These are phyloP conservation scores for Entrophospora sp. DNA, from an alignment of 192 early-diverging fungal genomes.

Conservation along the genomic window DNA sequence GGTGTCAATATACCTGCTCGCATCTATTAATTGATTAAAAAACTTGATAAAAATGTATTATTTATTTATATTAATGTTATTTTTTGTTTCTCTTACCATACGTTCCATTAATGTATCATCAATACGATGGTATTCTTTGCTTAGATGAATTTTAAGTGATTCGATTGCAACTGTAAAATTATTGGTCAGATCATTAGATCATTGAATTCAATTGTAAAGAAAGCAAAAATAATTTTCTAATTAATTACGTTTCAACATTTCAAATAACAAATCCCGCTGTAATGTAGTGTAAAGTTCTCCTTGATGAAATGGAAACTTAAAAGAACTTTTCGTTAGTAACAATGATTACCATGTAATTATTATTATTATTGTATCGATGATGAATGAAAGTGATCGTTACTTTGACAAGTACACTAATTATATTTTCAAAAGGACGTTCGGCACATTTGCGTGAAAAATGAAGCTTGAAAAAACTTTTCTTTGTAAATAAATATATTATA, in stretches of 20 bases:
- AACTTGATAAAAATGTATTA: not conserved
- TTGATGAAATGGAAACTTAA: slow-evolving; percentile 66
- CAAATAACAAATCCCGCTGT: slow-evolving; percentile 69
- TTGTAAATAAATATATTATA: too few relatives aligned
- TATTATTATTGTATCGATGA: too few relatives aligned
- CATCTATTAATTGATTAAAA: slow-evolving; percentile 47
- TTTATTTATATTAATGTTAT: slow-evolving; percentile 47
- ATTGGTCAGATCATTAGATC: not conserved
- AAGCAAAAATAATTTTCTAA: not conserved
- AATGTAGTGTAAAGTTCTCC: slow-evolving; percentile 45
- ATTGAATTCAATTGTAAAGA: not conserved
- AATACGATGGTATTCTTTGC: slow-evolving; percentile 50
- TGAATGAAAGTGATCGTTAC: not conserved
- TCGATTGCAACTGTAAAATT: slow-evolving; percentile 46
- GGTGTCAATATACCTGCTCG: slow-evolving; percentile 59
- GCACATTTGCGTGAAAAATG: slow-evolving; percentile 69
- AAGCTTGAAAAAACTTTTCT: slow-evolving; percentile 37
- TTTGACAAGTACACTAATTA: slow-evolving; percentile 25
- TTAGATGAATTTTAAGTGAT: slow-evolving; percentile 48
- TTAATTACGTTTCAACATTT: slow-evolving; percentile 44
- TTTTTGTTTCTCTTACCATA: slow-evolving; percentile 52
- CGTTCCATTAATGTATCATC: slow-evolving; percentile 44
- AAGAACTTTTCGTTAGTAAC: too few relatives aligned
- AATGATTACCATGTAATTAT: too few relatives aligned
- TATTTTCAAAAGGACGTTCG: slow-evolving; percentile 68